Percentiles rank a stretch among this genome's conserved stretches.
These are phyloP conservation scores for Lasiosphaeris hirsuta DNA, from an alignment of 495 filamentous ascomycete genomes.

Conservation along the genomic window DNA sequence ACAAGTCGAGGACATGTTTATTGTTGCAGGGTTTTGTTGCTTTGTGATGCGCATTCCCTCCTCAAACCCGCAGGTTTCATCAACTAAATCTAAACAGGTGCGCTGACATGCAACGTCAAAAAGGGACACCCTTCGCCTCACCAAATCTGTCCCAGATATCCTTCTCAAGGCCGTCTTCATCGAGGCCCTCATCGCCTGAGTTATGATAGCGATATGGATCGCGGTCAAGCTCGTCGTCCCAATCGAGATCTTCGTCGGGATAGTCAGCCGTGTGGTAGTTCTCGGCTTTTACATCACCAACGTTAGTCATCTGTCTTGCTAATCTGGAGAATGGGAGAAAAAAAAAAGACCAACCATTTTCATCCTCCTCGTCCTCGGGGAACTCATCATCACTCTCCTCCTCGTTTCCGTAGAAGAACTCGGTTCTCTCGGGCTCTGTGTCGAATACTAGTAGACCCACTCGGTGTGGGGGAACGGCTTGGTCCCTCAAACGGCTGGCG, in stretches of 20 bases:
- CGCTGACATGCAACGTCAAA: too few relatives aligned
- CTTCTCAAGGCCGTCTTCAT: background rate
- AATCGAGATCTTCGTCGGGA: constrained; percentile 54
- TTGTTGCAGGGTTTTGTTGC: too few relatives aligned
- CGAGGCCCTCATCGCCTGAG: background rate
- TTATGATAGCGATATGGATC: constrained; percentile 41
- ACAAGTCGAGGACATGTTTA: too few relatives aligned
- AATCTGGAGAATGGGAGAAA: background rate
- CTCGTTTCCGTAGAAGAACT: constrained; percentile 49
- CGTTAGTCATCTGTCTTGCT: background rate
- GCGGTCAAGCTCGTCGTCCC: constrained; percentile 48
- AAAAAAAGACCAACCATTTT: constrained; percentile 45
- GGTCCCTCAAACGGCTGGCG: constrained; percentile 39
- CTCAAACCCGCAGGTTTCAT: too few relatives aligned
- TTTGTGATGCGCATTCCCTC: too few relatives aligned
- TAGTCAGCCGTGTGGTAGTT: constrained; percentile 55
- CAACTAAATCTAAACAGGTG: too few relatives aligned
- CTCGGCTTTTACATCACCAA: constrained; percentile 37
- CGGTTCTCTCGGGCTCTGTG: constrained; percentile 44
- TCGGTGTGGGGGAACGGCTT: constrained; percentile 32
- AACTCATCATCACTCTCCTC: constrained; percentile 45
- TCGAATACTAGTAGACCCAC: constrained; percentile 53
- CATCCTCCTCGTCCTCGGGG: constrained; percentile 53
- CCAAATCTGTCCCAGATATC: too few relatives aligned
- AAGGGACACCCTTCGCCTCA: too few relatives aligned